Conservation (phyloP, 106 monocot genomes). For the Apostasia shenzhenica region DNA sequence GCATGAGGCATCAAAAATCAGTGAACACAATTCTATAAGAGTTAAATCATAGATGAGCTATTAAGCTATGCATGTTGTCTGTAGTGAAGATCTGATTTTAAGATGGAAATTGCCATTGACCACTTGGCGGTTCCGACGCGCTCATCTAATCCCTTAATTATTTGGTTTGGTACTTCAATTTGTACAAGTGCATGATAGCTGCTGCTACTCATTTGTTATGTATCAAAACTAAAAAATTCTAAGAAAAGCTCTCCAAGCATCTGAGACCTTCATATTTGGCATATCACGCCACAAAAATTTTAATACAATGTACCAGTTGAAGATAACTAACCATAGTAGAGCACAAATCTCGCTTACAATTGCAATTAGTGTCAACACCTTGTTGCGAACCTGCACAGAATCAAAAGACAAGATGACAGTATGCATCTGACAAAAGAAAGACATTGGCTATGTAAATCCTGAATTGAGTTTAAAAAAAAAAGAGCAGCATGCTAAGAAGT, state of each 20-base stretch:
- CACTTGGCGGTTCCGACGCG: too few relatives aligned
- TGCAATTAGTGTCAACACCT: conserved; percentile 76
- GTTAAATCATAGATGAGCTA: too few relatives aligned
- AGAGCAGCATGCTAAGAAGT: too few relatives aligned
- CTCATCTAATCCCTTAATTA: too few relatives aligned
- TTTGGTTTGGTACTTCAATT: background rate
- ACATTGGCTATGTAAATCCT: too few relatives aligned
- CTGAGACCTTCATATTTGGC: background rate
- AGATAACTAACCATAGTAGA: conserved; percentile 61
- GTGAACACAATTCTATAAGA: too few relatives aligned
- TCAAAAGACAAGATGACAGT: background rate
- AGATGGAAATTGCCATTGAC: too few relatives aligned
- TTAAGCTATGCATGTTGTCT: background rate
- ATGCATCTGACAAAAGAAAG: too few relatives aligned
- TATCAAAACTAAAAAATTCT: background rate
- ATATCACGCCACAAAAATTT: background rate
- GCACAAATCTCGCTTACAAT: conserved; percentile 81
- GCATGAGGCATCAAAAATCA: too few relatives aligned
- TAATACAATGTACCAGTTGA: background rate
- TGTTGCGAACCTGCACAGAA: conserved; percentile 74
- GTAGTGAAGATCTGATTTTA: background rate
- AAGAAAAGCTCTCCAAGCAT: background rate
- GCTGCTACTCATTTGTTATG: background rate
- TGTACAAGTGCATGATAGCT: background rate
- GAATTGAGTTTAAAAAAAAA: too few relatives aligned